Base-by-base conservation (phyloP, 352 stramenopile genomes). In the Globisporangium apiculatum region DNA sequence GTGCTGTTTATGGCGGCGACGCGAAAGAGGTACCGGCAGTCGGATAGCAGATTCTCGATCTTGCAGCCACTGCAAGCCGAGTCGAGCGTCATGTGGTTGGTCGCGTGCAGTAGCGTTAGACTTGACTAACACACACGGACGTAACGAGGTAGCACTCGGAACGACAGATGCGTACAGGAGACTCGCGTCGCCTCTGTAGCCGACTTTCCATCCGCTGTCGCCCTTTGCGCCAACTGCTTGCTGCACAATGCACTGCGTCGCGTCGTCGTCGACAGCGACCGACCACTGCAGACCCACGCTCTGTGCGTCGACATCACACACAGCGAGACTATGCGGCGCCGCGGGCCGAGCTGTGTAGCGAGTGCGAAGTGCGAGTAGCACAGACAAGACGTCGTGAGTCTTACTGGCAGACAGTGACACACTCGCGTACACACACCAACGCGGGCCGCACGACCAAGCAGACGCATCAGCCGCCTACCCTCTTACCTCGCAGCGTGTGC, bases 401-500 rank as follows among this genome's bases (percentile, higher is more conserved):
- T 31, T 31, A 31, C 24, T 31, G 24, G 24, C 1, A 31, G 1
- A 31, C 24, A 31, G 2, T 3, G 24, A 31, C 24, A 31, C 24
- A 31, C 24, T 31, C 24, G 24, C 24, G 24, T 31, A 31, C 24
- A 31, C 24, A 31, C 24, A 31, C 24, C 24, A 31, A 31, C 24
- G 24, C 24, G 24, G 24, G 24, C 24, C 2, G 24, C 24, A 31
- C 24, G 24, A 31, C 24, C 24, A 3, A 31, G 24, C 24, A 31
- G 24, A 31, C 24, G 24, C 24, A 31, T 31, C 24, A 31, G 24
- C 24, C 24, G 24, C 24, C 24, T 31, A 31, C 24, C 2, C 24
- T 31, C 42, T 1, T 43, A 83, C 75, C 66, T 67, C 17, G 64
- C 36, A 57, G 55, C 0, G 77, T 86, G 47, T 43, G 71, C 3